Evolutionary conservation across 345 rosid species (phyloP).

Genomic region (Sisymbrium irio): DNA sequence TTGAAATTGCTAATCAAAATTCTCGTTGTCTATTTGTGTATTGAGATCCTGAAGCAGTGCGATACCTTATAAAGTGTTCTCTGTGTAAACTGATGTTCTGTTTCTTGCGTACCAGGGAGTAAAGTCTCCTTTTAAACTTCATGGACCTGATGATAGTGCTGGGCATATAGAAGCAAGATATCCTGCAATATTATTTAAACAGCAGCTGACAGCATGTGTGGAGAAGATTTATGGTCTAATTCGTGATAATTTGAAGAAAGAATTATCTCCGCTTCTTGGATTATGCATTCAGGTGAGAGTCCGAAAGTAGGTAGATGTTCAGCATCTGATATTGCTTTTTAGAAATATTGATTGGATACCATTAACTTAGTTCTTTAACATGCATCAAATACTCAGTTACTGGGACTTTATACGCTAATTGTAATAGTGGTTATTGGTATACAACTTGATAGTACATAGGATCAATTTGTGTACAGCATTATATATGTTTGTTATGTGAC

Average conservation of each 20-base stretch:
- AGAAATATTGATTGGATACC: constrained; percentile 8
- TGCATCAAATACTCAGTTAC: constrained; percentile 9
- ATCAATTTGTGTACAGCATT: constrained; percentile 2
- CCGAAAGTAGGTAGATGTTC: not conserved
- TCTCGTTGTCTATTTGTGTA: not conserved
- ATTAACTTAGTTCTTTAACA: constrained; percentile 4
- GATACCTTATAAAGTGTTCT: constrained; percentile 2
- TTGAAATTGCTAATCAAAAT: not conserved
- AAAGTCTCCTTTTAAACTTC: constrained; percentile 75
- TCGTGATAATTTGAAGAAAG: constrained; percentile 94
- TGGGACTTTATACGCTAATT: not conserved
- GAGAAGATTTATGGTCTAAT: constrained; percentile 98
- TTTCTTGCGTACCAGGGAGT: constrained; percentile 50
- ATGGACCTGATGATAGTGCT: constrained; percentile 67
- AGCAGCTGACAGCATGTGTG: constrained; percentile 94
- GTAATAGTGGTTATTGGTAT: not conserved
- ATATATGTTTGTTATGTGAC: constrained; percentile 1
- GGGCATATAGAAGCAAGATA: constrained; percentile 94
- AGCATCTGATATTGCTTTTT: constrained; percentile 5
- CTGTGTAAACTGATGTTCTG: constrained; percentile 19
- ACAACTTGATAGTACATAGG: not conserved
- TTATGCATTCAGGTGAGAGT: constrained; percentile 82
- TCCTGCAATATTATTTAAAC: constrained; percentile 91
- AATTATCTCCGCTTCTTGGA: constrained; percentile 72
- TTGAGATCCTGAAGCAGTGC: constrained; percentile 5